Evolutionary conservation across 176 grass and related monocot genomes (phyloP).

Genomic region (Zizania latifolia): DNA sequence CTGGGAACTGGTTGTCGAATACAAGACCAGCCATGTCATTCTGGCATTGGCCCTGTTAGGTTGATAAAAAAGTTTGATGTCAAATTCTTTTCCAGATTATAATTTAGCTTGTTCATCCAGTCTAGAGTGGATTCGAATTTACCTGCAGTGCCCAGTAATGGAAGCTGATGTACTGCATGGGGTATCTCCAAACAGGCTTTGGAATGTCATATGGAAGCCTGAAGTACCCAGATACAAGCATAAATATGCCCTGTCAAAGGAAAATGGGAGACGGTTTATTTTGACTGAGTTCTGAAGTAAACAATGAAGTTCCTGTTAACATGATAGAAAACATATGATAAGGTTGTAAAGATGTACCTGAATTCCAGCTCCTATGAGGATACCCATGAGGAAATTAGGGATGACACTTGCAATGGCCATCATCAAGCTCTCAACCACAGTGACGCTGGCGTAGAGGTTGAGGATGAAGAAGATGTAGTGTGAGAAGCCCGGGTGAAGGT

Average conservation of each 20-base stretch:
- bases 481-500: conserved; percentile 69
- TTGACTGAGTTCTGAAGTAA: neutral
- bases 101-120: neutral
- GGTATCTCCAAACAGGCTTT: conserved; percentile 93
- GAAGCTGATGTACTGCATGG: conserved; percentile 98
- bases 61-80: neutral
- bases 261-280: conserved; percentile 10
- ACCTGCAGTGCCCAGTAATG: conserved; percentile 98
- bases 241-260: conserved; percentile 86
- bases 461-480: conserved; percentile 90
- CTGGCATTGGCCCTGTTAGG: conserved; percentile 82
- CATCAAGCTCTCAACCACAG: conserved; percentile 96
- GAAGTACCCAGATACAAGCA: conserved; percentile 97
- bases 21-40: conserved; percentile 79
- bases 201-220: conserved; percentile 92
- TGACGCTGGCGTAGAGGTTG: conserved; percentile 84
- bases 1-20: conserved; percentile 81
- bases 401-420: conserved; percentile 99
- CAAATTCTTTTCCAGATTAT: conserved; percentile 11
- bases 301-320: neutral
- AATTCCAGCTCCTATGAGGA: conserved; percentile 97
- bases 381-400: conserved; percentile 99
- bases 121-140: conserved; percentile 1
- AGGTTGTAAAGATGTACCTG: conserved; percentile 41
- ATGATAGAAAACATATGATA: neutral